Base-by-base conservation (phyloP, 2,329 filamentous ascomycete species). In the Cyclaneusma minus region DNA sequence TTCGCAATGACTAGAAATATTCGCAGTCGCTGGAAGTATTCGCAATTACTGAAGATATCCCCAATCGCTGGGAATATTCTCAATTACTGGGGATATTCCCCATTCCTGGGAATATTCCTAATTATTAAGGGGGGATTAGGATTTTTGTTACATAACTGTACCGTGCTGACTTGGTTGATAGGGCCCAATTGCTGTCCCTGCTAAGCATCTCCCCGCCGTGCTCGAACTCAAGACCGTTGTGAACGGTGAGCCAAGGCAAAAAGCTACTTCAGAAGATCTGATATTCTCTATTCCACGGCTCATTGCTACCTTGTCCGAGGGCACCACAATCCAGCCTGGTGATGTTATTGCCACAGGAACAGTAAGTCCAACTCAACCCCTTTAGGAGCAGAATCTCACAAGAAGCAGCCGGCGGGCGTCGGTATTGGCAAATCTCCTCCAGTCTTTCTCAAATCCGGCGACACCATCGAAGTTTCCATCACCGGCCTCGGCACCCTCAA, bases 301-400 rank as follows among this genome's bases (percentile, higher is more conserved):
- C 5, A 49, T 68, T 11, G 48, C 48, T 25, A 60, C 58, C 5
- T 41, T 60, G 11, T 61, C 56, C 19, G 55, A 52, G 20, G 61
- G 56, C 0, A 56, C 56, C n/a, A 68, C 64, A 0, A 35, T 69
- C 0, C 50, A 58, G 33, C 45, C 52, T 0, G 64, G 64, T 1
- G 62, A 64, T 12, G 51, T 66, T 0, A 48, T 69, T 21, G 50
- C 62, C 3, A 62, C 57, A 2, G 57, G 60, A 2, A 65, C 62
- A 17, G n/a, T n/a, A n/a, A n/a, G n/a, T n/a, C n/a, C n/a, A n/a
- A n/a, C 49, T 49, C 1, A 49, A 52, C 1, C n/a, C n/a, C n/a
- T n/a, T n/a, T n/a, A 21, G 6, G 24, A 25, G 24, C 12, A 25
- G 5, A 22, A 8, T n/a, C 13, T 23, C 14, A 8, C 32, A 14